These are phyloP conservation scores for Geotrichum macrosporum DNA, from an alignment of 1,139 yeast genomes.

Conservation along the genomic window DNA sequence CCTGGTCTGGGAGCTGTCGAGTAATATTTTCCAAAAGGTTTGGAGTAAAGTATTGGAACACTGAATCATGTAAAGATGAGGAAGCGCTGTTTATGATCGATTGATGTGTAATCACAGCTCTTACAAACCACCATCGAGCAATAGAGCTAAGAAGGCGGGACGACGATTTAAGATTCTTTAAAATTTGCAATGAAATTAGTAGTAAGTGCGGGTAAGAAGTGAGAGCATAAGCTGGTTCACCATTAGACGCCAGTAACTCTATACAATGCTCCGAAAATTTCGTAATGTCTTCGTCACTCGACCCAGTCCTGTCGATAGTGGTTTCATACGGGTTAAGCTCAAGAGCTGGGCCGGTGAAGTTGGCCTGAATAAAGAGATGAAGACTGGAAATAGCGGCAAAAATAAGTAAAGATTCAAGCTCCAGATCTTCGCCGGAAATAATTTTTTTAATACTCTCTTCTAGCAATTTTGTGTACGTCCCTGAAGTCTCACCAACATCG, in stretches of 20 bases:
- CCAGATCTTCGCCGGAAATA: conserved; percentile 7
- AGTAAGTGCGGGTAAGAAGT: conserved; percentile 36
- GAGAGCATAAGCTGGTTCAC: conserved; percentile 38
- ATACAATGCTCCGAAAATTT: conserved; percentile 21
- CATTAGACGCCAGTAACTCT: conserved; percentile 27
- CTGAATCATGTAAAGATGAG: conserved; percentile 32
- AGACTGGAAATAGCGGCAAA: conserved; percentile 44
- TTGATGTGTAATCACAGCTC: conserved; percentile 39
- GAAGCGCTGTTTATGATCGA: conserved; percentile 34
- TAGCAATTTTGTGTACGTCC: conserved; percentile 1
- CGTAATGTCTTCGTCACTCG: conserved; percentile 22
- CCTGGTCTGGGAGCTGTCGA: conserved; percentile 21
- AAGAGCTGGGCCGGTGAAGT: conserved; percentile 78
- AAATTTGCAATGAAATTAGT: conserved; percentile 28
- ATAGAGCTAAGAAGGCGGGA: conserved; percentile 20
- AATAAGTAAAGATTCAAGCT: conserved; percentile 19
- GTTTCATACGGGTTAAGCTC: conserved; percentile 36
- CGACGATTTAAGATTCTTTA: conserved; percentile 20
- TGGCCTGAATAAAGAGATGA: conserved; percentile 68
- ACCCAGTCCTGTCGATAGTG: conserved; percentile 16
- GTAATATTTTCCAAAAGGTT: conserved; percentile 25
- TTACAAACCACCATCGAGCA: conserved; percentile 36
- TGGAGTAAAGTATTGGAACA: conserved; percentile 29
- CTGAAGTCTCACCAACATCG: background rate
- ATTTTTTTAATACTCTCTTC: background rate